Evolutionary conservation across 1,139 yeast species (phyloP), one percentile per base, ranked within the genome.

Genomic region (Blastobotrys illinoisensis): DNA sequence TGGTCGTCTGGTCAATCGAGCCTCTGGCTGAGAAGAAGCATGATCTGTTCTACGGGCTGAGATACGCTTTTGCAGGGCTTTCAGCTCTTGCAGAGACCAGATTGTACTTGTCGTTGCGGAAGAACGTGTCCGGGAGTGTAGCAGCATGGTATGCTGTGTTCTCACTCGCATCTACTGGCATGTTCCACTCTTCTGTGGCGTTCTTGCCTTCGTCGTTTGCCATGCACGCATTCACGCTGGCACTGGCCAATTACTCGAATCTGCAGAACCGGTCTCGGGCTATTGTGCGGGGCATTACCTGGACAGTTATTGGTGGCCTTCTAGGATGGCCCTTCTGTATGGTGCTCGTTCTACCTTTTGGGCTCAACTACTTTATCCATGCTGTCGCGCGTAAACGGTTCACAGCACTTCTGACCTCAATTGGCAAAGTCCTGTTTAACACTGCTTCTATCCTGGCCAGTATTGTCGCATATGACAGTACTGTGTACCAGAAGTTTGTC

Each of bases 321-420:
- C 60, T 86, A 40, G 97, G 98, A 1, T 91, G 98, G 98, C 97
- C 98, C 1, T 91, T 91, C 71, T 82, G 86, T 0, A 71, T 88
- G 56, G 83, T 81, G 0, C 71, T 89, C 54, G 83, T 85, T 1
- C 59, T 80, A 3, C 95, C 96, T 0, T 75, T 84, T 59, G 67
- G 65, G 1, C 24, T 65, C n/a, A 57, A 61, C 43, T 66, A 68
- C 62, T 52, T 64, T 58, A 2, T 54, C 32, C 21, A 24, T 18
- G 19, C 52, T 5, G 48, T 44, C 16, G 47, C 36, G 13, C 24
- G 32, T n/a, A 20, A 26, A 13, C 46, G 46, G 3, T 26, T 40
- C 14, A 45, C 21, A 20, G 21, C 47, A 9, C 52, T 59, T 19
- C 5, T 56, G 16, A 44, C 28, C 26, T 36, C 60, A n/a, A 49